These are phyloP conservation scores for Poterioochromonas sp. DNA, from an alignment of 352 stramenopile species.

Conservation along the genomic window DNA sequence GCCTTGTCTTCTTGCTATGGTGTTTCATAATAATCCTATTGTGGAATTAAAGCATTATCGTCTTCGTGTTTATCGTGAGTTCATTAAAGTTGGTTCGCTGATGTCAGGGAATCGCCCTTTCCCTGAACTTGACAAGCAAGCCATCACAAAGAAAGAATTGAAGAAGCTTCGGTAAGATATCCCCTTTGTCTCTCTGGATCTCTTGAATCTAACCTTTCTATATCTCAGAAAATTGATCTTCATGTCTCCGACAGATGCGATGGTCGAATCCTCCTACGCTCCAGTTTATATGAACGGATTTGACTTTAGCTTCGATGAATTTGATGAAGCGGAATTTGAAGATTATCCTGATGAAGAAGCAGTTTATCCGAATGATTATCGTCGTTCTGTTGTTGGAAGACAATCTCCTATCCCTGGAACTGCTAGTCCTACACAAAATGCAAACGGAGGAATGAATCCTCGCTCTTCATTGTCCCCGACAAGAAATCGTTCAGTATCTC, in stretches of 20 bases:
- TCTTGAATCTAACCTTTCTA: background rate
- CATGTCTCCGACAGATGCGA: background rate
- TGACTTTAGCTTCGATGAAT: too few relatives aligned
- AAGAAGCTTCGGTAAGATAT: constrained; percentile 10
- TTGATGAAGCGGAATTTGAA: too few relatives aligned
- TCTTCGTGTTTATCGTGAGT: constrained; percentile 1
- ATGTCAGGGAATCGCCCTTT: background rate
- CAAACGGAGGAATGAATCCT: too few relatives aligned
- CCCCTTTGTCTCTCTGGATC: background rate
- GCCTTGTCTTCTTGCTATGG: background rate
- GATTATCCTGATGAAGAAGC: too few relatives aligned
- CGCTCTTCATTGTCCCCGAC: too few relatives aligned
- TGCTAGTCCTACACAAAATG: too few relatives aligned
- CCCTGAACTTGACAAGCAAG: background rate
- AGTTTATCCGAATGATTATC: too few relatives aligned
- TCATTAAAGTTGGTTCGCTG: background rate
- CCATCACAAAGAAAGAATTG: background rate
- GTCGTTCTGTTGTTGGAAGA: too few relatives aligned
- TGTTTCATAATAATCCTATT: constrained; percentile 11
- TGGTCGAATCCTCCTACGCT: background rate
- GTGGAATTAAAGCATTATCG: constrained; percentile 4
- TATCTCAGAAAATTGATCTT: constrained; percentile 4
- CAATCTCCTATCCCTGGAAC: too few relatives aligned
- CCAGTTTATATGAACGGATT: too few relatives aligned
- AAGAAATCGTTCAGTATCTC: too few relatives aligned